Evolutionary conservation across 1,284 basidiomycete genomes (phyloP), one percentile per base, ranked within the genome.

Genomic region (Pyrrhoderma lamaoense): DNA sequence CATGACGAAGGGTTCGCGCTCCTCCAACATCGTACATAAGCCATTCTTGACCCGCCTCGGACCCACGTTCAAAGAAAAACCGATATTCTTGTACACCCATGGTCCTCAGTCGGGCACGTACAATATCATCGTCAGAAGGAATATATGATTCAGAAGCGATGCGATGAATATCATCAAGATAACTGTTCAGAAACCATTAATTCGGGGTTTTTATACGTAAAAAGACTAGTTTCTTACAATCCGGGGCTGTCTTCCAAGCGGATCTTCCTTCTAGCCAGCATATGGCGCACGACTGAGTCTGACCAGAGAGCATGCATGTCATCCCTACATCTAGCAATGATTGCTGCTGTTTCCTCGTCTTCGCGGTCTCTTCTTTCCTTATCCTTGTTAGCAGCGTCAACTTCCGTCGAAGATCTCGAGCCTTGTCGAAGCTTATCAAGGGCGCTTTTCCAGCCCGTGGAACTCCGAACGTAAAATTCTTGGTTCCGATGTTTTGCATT

Each of bases 11-110:
- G 60, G 80, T 82, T 56, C 85, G 71, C 58, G 82, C 83, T 39
- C 85, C 85, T 16, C 86, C 85, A 37, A 89, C 86, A 59, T 89
- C 85, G 40, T 87, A 77, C 56, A 89, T 86, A 51, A 83, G 73
- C 85, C 85, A 89, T 61, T 88, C 84, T 1, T 81, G 80, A 2
- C 82, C 85, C 52, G 74, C 76, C 58, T 87, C 84, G 49, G 79
- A 69, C 8, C 82, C 82, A 78, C 88, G 85, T 66, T 85, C 79
- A 59, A 87, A 89, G 61, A 73, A 68, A 56, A 86, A 80, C 39
- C 68, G 68, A 60, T 88, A 80, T 60, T 88, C 85, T 63, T 88
- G 85, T 8, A 88, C 78, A 36, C 85, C 85, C 11, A 86, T 67
- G 0, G 85, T 88, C 22, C 77, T 21, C 35, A 52, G 45, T 47